A percentile compares a stretch with the other conserved stretches of the same genome.
Conservation (phyloP, 2,329 filamentous ascomycete genomes). For the Venturia carpophila region DNA sequence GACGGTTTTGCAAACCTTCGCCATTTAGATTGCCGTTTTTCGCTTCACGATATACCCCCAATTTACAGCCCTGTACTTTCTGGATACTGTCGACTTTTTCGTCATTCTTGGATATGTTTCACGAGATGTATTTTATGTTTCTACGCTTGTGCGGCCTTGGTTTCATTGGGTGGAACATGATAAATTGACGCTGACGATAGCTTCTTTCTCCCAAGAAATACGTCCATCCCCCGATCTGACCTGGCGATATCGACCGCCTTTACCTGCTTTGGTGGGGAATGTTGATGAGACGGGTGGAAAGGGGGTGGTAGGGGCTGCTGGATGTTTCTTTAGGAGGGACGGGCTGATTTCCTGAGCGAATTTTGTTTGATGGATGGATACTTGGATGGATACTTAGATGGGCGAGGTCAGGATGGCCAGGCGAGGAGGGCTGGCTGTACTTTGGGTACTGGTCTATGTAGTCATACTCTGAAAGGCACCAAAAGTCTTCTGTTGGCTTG, state of each 20-base stretch:
- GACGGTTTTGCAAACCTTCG: background rate
- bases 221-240: background rate
- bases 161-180: background rate
- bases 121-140: background rate
- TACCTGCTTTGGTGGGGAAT: background rate
- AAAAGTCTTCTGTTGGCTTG: no score
- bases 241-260: constrained; percentile 5
- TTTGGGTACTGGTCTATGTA: no score
- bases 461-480: no score
- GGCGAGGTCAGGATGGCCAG: no score
- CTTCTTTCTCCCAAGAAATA: background rate
- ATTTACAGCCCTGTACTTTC: background rate
- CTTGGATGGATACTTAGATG: no score
- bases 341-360: background rate
- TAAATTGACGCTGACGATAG: background rate
- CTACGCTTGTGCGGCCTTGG: background rate
- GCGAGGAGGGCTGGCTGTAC: no score
- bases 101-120: background rate
- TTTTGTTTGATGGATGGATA: no score
- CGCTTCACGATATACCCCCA: background rate
- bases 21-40: background rate
- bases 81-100: background rate
- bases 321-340: constrained; percentile 18
- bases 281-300: background rate
- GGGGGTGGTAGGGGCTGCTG: background rate